A percentile compares a stretch with the other conserved stretches of the same genome.
Evolutionary conservation across 768 basidiomycete genomes (phyloP).

Genomic region (Infundibulicybe gibba): DNA sequence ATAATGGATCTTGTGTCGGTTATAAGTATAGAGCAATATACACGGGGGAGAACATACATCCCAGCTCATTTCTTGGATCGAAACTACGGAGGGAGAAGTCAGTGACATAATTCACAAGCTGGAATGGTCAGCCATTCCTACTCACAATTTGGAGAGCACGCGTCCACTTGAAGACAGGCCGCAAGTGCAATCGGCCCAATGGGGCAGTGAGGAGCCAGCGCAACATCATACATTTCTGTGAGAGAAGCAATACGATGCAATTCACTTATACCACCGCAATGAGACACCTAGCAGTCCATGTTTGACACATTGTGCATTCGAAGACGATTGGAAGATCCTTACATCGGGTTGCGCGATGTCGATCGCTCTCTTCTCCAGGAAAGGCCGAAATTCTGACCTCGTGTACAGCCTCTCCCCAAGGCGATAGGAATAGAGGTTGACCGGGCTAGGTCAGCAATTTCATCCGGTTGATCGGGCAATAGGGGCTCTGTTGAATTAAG

Average conservation of each 20-base stretch:
- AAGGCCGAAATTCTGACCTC: slow-evolving; percentile 59
- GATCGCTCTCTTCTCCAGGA: slow-evolving; percentile 58
- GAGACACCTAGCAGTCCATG: slow-evolving; percentile 36
- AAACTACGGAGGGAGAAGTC: slow-evolving; percentile 25
- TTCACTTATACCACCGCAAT: slow-evolving; percentile 61
- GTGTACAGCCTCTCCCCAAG: slow-evolving; percentile 64
- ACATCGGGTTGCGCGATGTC: slow-evolving; percentile 73
- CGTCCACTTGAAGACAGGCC: slow-evolving; percentile 63
- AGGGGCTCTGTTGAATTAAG: slow-evolving; percentile 41
- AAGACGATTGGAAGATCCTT: slow-evolving; percentile 9
- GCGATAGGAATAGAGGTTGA: slow-evolving; percentile 57
- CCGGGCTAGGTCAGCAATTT: slow-evolving; percentile 55
- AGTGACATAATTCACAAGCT: neutral
- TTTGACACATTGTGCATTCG: neutral
- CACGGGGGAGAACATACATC: slow-evolving; percentile 28
- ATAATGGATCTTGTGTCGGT: slow-evolving; percentile 51
- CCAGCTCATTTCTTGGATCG: slow-evolving; percentile 67
- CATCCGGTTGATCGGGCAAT: slow-evolving; percentile 55
- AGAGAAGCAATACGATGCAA: slow-evolving; percentile 53
- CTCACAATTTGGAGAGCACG: slow-evolving; percentile 57
- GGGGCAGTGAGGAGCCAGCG: slow-evolving; percentile 70
- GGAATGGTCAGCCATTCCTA: slow-evolving; percentile 2
- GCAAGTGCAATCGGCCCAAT: slow-evolving; percentile 70
- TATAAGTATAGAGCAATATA: neutral
- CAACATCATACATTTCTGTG: slow-evolving; percentile 69